Conservation (phyloP, 805 yeast genomes). For the Nakazawaea populi region DNA sequence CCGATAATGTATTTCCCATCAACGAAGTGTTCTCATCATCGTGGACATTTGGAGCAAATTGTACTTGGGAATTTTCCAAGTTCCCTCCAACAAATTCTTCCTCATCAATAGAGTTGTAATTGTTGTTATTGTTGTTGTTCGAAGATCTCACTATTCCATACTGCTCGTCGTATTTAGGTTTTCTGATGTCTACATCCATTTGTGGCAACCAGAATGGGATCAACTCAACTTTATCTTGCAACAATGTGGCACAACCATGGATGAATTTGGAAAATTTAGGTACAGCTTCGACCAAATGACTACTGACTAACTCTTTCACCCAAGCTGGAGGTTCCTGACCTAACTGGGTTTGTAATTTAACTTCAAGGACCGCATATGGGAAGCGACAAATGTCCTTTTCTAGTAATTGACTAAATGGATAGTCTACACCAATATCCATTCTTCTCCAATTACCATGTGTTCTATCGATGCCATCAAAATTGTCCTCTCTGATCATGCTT, state of each 20-base stretch:
- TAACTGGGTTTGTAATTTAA: constrained; percentile 92
- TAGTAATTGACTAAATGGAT: constrained; percentile 84
- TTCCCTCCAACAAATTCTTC: constrained; percentile 52
- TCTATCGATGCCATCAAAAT: constrained; percentile 77
- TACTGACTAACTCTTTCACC: constrained; percentile 88
- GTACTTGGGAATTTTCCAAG: constrained; percentile 6
- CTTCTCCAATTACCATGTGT: constrained; percentile 96
- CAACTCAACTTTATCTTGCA: constrained; percentile 75
- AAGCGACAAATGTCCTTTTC: constrained; percentile 85
- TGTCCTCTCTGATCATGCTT: constrained; percentile 96
- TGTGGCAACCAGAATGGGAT: constrained; percentile 98
- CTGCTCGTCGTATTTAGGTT: constrained; percentile 60
- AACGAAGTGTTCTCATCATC: constrained; percentile 35
- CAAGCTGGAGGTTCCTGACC: constrained; percentile 99
- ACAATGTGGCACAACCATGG: constrained; percentile 90
- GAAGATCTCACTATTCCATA: constrained; percentile 57
- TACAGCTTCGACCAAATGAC: constrained; percentile 95
- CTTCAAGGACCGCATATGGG: constrained; percentile 97
- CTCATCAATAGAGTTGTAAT: constrained; percentile 45
- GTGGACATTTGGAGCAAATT: constrained; percentile 1
- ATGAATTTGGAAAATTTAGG: constrained; percentile 97
- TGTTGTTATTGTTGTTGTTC: constrained; percentile 14
- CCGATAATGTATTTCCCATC: neutral
- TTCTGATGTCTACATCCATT: constrained; percentile 92
- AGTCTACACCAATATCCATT: constrained; percentile 96